Evolutionary conservation across 2,329 filamentous ascomycete species (phyloP).

Genomic region (Alternaria novae-zelandiae): DNA sequence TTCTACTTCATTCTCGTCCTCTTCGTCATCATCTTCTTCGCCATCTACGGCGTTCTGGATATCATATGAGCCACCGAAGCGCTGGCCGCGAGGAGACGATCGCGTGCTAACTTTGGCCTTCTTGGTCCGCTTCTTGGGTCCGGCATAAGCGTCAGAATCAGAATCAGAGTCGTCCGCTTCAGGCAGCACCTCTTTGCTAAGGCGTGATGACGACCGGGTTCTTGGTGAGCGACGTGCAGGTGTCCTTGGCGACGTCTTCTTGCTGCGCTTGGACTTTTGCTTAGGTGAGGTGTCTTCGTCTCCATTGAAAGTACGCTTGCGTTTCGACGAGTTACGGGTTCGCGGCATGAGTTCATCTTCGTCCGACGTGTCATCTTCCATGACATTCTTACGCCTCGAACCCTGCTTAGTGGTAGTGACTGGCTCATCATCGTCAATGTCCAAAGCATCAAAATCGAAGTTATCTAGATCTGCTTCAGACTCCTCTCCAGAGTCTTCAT

Average conservation of each 20-base stretch:
- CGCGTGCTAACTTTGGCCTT: background rate
- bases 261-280: background rate
- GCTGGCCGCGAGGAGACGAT: background rate
- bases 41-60: background rate
- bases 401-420: background rate
- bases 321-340: background rate
- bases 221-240: background rate
- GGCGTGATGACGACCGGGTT: background rate
- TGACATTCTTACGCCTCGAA: background rate
- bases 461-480: background rate
- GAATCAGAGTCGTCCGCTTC: slow-evolving; percentile 7
- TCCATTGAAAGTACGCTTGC: background rate
- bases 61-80: background rate
- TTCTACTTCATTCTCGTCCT: background rate
- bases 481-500: background rate
- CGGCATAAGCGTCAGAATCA: slow-evolving; percentile 10
- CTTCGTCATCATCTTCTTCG: background rate
- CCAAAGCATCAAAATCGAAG: background rate
- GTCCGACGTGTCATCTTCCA: background rate
- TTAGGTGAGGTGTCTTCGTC: background rate
- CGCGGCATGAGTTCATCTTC: background rate
- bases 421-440: background rate
- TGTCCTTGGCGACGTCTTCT: background rate
- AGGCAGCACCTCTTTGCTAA: background rate
- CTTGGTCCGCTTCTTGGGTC: slow-evolving; percentile 1